Conservation (phyloP, 768 basidiomycete species). For the Mycena crocata region DNA sequence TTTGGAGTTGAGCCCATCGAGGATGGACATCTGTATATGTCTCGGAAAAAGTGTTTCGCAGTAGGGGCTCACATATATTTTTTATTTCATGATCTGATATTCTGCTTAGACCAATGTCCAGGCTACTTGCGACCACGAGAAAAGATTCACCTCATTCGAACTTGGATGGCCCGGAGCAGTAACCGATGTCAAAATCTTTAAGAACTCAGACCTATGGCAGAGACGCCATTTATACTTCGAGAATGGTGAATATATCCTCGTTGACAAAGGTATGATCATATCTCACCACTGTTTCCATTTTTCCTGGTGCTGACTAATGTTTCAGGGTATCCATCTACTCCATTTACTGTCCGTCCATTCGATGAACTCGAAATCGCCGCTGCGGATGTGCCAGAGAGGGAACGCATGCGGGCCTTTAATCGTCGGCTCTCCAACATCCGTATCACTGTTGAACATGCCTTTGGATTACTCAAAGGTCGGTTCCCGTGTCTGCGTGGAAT, state of each 20-base stretch:
- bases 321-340: slow-evolving; percentile 39
- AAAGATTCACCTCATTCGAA: slow-evolving; percentile 37
- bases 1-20: slow-evolving; percentile 27
- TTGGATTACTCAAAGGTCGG: slow-evolving; percentile 43
- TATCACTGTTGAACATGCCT: slow-evolving; percentile 44
- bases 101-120: slow-evolving; percentile 6
- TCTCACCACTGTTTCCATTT: not conserved
- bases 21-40: slow-evolving; percentile 29
- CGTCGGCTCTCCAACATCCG: slow-evolving; percentile 31
- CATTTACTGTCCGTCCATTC: slow-evolving; percentile 39
- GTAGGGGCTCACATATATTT: too few species aligned
- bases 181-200: slow-evolving; percentile 33
- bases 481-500: slow-evolving; percentile 37
- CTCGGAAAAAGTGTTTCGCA: slow-evolving; percentile 36
- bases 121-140: slow-evolving; percentile 35
- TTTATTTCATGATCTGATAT: not conserved
- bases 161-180: slow-evolving; percentile 40
- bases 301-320: not conserved
- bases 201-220: slow-evolving; percentile 36
- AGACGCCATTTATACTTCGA: slow-evolving; percentile 33
- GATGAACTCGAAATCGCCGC: slow-evolving; percentile 36
- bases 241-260: slow-evolving; percentile 37
- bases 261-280: slow-evolving; percentile 8
- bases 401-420: slow-evolving; percentile 35
- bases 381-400: not conserved